A percentile compares a stretch with the other conserved stretches of the same genome.
Evolutionary conservation across 192 early-diverging fungal species (phyloP).

Genomic region (Umbelopsis sp.): DNA sequence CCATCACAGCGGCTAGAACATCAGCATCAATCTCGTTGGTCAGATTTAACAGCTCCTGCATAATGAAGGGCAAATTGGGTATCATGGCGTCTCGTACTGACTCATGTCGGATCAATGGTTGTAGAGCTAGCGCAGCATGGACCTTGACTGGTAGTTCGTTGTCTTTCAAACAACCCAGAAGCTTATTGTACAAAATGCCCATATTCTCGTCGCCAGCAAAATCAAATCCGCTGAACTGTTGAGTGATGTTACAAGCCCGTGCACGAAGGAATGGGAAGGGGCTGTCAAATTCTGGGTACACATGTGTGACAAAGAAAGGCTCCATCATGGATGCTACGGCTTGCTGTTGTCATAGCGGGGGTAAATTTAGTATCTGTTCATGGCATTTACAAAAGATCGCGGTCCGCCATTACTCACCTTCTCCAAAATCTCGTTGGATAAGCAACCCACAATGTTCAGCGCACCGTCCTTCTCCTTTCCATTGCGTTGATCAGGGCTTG

Average conservation of each 20-base stretch:
- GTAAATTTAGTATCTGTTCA: background rate
- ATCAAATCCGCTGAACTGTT: conserved; percentile 62
- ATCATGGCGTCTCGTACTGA: conserved; percentile 69
- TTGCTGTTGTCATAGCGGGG: background rate
- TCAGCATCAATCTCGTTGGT: conserved; percentile 95
- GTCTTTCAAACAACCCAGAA: conserved; percentile 73
- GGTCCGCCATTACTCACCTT: conserved; percentile 24
- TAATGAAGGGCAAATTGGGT: conserved; percentile 81
- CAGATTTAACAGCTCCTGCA: conserved; percentile 82
- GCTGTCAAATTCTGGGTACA: conserved; percentile 90
- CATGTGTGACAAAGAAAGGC: conserved; percentile 78
- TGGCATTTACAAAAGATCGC: background rate
- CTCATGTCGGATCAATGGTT: conserved; percentile 75
- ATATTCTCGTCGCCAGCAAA: conserved; percentile 62
- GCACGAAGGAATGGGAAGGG: conserved; percentile 82
- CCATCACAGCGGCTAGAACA: conserved; percentile 82
- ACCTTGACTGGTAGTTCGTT: conserved; percentile 87
- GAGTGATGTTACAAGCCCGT: conserved; percentile 47
- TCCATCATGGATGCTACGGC: conserved; percentile 74
- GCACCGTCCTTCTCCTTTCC: conserved; percentile 88
- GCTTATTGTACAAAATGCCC: conserved; percentile 40
- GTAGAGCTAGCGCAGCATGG: conserved; percentile 82
- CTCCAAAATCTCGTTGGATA: conserved; percentile 68
- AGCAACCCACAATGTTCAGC: conserved; percentile 78
- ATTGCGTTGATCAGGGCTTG: conserved; percentile 63